phyloP scores from a whole-genome alignment of 805 yeast species.

The Brettanomyces naardenensis region DNA sequence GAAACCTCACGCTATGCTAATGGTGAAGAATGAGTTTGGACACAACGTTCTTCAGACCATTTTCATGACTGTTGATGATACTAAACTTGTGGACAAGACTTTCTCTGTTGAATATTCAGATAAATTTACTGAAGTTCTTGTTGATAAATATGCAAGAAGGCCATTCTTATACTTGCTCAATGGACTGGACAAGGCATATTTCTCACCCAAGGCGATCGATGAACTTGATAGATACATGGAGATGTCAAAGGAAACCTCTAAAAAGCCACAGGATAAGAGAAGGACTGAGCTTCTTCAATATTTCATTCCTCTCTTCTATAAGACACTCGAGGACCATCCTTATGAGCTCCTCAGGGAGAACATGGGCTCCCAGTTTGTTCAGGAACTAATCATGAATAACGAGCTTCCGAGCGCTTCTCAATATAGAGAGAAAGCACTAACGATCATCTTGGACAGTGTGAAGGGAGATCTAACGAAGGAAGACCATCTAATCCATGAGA shows the following conservation, averaged over 20 bases:
- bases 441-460: slow-evolving; percentile 47
- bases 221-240: slow-evolving; percentile 54
- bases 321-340: slow-evolving; percentile 43
- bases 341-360: slow-evolving; percentile 52
- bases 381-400: slow-evolving; percentile 59
- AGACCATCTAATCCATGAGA: slow-evolving; percentile 59
- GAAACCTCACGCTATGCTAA: slow-evolving; percentile 65
- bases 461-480: slow-evolving; percentile 63
- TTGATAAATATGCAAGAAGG: slow-evolving; percentile 76
- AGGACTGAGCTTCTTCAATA: slow-evolving; percentile 57
- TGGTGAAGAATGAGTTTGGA: slow-evolving; percentile 82
- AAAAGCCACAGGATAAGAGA: slow-evolving; percentile 76
- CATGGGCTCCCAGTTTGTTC: slow-evolving; percentile 75
- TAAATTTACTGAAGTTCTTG: slow-evolving; percentile 44
- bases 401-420: slow-evolving; percentile 27
- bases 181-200: slow-evolving; percentile 76
- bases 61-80: slow-evolving; percentile 87
- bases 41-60: slow-evolving; percentile 70
- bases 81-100: slow-evolving; percentile 71
- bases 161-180: slow-evolving; percentile 76
- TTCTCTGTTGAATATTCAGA: slow-evolving; percentile 54
- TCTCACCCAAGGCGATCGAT: slow-evolving; percentile 59
- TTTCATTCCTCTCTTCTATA: slow-evolving; percentile 60
- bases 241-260: slow-evolving; percentile 62
- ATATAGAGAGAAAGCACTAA: slow-evolving; percentile 38